Percentiles rank a stretch among this genome's conserved stretches.
These are phyloP conservation scores for Leptographium wingfieldii DNA, from an alignment of 2,329 filamentous ascomycete species.

Conservation along the genomic window DNA sequence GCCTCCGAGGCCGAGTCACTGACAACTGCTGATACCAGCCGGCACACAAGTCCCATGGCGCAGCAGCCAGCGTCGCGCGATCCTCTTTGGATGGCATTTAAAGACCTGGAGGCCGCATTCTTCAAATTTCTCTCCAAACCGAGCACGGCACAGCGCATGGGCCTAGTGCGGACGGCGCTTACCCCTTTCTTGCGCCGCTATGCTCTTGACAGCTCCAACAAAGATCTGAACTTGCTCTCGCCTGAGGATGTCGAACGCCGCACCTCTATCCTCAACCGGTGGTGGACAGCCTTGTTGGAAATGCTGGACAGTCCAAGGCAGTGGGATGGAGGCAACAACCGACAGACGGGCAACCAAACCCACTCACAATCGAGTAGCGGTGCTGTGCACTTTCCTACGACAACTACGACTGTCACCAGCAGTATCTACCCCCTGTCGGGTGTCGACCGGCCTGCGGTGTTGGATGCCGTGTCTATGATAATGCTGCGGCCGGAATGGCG, in stretches of 20 bases:
- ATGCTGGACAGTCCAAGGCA: conserved; percentile 52
- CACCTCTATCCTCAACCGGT: conserved; percentile 70
- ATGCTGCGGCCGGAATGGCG: conserved; percentile 89
- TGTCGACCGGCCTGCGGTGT: conserved; percentile 67
- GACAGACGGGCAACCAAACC: conserved; percentile 8
- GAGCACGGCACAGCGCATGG: conserved; percentile 56
- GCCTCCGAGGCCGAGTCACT: conserved; percentile 19
- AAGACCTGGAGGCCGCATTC: conserved; percentile 36
- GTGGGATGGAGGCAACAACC: conserved; percentile 4
- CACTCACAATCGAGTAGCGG: conserved; percentile 1
- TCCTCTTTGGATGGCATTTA: conserved; percentile 42
- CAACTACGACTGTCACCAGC: conserved; percentile 21
- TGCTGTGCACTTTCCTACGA: conserved; percentile 10
- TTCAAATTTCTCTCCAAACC: conserved; percentile 57
- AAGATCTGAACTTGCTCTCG: conserved; percentile 36
- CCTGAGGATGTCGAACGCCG: conserved; percentile 74
- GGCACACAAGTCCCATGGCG: conserved; percentile 24
- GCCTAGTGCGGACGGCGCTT: conserved; percentile 57
- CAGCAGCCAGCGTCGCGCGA: conserved; percentile 29
- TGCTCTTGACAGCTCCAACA: conserved; percentile 52
- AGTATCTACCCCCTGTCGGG: conserved; percentile 63
- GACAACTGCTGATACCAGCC: conserved; percentile 32
- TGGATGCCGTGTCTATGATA: conserved; percentile 67
- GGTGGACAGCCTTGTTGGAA: conserved; percentile 77
- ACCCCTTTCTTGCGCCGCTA: conserved; percentile 68